Percentiles rank a stretch among this genome's conserved stretches.
Conservation (phyloP, 176 grass and related monocot species). For the Triticum timopheevii region DNA sequence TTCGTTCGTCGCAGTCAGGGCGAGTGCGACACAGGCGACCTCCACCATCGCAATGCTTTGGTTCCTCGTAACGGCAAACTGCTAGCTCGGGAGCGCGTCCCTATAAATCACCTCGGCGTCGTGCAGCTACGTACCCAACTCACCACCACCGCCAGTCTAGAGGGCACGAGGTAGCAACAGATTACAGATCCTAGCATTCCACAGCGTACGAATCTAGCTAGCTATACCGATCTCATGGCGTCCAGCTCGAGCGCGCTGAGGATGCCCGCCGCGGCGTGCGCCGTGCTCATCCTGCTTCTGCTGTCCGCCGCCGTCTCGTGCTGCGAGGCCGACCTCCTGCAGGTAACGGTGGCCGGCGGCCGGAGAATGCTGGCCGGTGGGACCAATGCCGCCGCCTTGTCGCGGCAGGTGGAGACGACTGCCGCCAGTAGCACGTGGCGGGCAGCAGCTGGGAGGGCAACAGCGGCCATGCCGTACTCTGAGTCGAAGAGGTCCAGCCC, state of each 20-base stretch:
- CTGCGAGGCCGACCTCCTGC: neutral
- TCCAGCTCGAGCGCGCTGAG: neutral
- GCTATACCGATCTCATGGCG: conserved; percentile 8
- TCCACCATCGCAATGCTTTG: too few relatives aligned
- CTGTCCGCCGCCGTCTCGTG: neutral
- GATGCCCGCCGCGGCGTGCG: neutral
- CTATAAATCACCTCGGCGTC: too few relatives aligned
- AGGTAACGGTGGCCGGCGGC: neutral
- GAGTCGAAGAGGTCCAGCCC: conserved; percentile 61
- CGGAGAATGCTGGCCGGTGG: conserved; percentile 38
- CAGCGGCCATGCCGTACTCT: neutral
- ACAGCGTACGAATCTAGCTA: neutral
- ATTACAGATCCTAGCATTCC: too few relatives aligned
- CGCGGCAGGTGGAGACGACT: neutral
- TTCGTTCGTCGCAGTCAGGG: too few relatives aligned
- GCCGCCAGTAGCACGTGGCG: neutral
- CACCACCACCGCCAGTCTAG: too few relatives aligned
- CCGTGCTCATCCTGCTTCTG: conserved; percentile 1
- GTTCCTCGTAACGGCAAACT: too few relatives aligned
- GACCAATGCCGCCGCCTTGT: neutral
- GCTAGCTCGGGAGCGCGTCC: too few relatives aligned
- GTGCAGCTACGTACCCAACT: too few relatives aligned
- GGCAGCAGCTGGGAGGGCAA: neutral
- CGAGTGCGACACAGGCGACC: too few relatives aligned
- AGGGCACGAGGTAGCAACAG: too few relatives aligned